phyloP scores from a whole-genome alignment of 257 asterid genomes.

The Ajuga chamaepitys region DNA sequence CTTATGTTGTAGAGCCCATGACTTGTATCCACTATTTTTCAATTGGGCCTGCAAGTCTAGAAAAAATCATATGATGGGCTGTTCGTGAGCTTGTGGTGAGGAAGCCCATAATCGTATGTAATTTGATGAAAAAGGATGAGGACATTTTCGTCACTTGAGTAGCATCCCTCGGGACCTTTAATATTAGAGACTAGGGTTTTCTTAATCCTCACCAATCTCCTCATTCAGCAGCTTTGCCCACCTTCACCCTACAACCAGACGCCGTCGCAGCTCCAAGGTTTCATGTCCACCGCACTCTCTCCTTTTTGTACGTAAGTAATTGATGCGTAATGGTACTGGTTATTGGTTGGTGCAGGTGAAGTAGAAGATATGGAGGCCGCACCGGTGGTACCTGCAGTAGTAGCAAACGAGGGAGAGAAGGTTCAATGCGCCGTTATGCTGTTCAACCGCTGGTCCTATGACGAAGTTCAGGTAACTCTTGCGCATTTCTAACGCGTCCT shows the following conservation, averaged over 20 bases:
- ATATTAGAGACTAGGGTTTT: conserved; percentile 15
- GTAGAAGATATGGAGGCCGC: conserved; percentile 30
- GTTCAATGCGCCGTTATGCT: conserved; percentile 39
- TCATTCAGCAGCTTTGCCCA: neutral
- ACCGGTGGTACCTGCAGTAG: conserved; percentile 1
- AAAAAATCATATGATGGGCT: no score
- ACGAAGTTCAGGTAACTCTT: conserved; percentile 44
- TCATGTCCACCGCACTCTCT: neutral
- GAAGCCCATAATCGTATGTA: no score
- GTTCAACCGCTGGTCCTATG: conserved; percentile 67
- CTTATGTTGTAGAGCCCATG: no score
- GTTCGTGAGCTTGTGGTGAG: neutral
- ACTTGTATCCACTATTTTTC: no score
- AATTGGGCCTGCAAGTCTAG: no score
- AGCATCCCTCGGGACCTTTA: neutral
- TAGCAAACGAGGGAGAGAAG: conserved; percentile 23
- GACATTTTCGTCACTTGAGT: neutral
- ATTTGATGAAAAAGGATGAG: no score
- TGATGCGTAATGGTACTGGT: neutral
- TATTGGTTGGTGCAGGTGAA: conserved; percentile 8
- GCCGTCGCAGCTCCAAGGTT: conserved; percentile 14
- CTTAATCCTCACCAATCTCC: neutral
- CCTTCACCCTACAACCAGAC: neutral
- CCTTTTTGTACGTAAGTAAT: no score
- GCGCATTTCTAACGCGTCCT: neutral